These are phyloP conservation scores for Cyclotella choctawhatcheeana DNA, from an alignment of 108 stramenopile species.

Conservation along the genomic window DNA sequence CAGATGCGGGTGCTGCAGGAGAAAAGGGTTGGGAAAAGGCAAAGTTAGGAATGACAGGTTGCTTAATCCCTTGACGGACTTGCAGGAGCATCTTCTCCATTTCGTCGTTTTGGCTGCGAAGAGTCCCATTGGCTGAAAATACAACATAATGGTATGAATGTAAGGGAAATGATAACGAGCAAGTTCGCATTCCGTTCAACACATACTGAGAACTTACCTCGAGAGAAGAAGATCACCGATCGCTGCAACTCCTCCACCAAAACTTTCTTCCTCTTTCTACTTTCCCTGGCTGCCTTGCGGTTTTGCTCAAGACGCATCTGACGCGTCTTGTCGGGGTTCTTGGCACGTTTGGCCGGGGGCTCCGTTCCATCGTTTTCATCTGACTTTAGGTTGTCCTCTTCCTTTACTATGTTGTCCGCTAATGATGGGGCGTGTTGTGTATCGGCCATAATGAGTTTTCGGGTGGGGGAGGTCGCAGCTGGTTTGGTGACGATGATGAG, in stretches of 20 bases:
- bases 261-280: slow-evolving; percentile 81
- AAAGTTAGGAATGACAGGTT: background rate
- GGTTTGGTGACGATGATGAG: slow-evolving; percentile 13
- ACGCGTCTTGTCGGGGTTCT: slow-evolving; percentile 41
- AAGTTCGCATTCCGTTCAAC: background rate
- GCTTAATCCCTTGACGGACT: too few species aligned
- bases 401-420: background rate
- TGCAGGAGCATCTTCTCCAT: slow-evolving; percentile 30
- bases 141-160: background rate
- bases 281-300: slow-evolving; percentile 87
- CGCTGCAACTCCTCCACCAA: slow-evolving; percentile 87
- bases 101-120: slow-evolving; percentile 33
- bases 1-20: too few species aligned
- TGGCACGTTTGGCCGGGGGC: background rate
- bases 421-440: background rate
- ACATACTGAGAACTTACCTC: slow-evolving; percentile 12
- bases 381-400: background rate
- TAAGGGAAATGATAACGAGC: background rate
- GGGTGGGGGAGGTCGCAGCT: background rate
- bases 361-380: background rate
- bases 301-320: slow-evolving; percentile 87
- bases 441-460: background rate
- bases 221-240: slow-evolving; percentile 83
- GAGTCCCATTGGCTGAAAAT: slow-evolving; percentile 29
- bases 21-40: background rate